phyloP scores from a whole-genome alignment of 495 filamentous ascomycete genomes.

The Tuber indicum region DNA sequence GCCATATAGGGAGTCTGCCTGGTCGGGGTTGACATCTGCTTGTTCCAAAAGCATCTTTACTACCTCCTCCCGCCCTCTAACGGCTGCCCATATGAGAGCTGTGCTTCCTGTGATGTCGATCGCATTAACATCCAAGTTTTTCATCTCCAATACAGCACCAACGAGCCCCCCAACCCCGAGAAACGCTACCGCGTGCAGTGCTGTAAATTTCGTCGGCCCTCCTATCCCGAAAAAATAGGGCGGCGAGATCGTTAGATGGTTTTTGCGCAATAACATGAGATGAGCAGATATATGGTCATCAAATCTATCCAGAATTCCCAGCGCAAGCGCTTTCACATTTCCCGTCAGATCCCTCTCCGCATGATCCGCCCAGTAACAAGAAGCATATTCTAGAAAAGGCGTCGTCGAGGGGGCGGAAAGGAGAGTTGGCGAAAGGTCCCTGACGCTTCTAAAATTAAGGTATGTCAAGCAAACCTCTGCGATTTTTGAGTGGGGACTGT shows the following conservation, averaged over 20 bases:
- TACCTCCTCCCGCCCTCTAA: neutral
- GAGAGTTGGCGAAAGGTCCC: neutral
- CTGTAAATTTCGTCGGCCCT: neutral
- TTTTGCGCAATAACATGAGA: too few relatives aligned
- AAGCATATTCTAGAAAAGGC: neutral
- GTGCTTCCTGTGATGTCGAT: neutral
- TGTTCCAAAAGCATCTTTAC: too few relatives aligned
- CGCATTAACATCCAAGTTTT: neutral
- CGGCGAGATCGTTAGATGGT: fast-evolving
- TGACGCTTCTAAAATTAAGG: too few relatives aligned
- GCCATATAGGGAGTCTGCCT: too few relatives aligned
- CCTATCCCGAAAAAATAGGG: too few relatives aligned
- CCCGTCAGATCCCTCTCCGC: neutral
- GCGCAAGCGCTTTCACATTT: neutral
- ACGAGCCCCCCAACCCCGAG: neutral
- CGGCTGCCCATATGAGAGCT: neutral
- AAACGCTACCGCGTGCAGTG: neutral
- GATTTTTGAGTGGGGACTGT: too few relatives aligned
- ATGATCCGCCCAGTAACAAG: neutral
- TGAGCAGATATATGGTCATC: neutral
- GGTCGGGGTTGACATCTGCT: too few relatives aligned
- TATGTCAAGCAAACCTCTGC: too few relatives aligned
- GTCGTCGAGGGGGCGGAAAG: neutral
- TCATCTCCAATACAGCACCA: neutral
- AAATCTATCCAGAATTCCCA: neutral